phyloP scores from a whole-genome alignment of 306 rosid genomes.

The apple (Malus domestica) region DNA sequence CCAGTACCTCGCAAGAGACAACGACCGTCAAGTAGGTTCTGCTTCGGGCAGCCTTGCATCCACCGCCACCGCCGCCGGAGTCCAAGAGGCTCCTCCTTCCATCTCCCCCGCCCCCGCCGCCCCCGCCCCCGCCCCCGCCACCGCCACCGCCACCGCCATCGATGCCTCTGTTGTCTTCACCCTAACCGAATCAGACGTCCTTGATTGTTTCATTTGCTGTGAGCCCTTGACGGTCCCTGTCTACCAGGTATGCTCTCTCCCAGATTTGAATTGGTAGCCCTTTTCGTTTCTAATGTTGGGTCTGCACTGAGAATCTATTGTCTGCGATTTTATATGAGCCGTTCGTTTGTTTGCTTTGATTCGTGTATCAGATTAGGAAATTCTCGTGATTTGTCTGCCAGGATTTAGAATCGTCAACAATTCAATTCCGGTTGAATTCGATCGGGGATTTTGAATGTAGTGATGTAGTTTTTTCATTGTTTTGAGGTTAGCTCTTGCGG shows the following conservation, averaged over 20 bases:
- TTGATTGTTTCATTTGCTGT: conserved; percentile 74
- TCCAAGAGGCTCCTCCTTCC: background rate
- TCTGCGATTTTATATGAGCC: background rate
- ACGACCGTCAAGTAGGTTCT: background rate
- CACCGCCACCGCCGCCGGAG: background rate
- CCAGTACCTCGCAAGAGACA: background rate
- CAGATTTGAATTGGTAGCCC: background rate
- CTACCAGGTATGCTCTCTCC: conserved; percentile 48
- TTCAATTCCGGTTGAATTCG: background rate
- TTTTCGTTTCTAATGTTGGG: background rate
- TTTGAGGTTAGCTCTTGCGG: no score
- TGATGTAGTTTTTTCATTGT: background rate
- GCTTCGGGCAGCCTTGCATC: background rate
- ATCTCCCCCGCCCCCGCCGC: background rate
- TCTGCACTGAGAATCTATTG: background rate
- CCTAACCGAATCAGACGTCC: conserved; percentile 65
- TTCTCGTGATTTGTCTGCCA: background rate
- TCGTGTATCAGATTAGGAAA: background rate
- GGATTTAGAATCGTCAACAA: background rate
- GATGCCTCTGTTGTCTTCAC: conserved; percentile 24
- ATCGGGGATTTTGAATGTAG: background rate
- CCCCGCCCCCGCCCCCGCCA: background rate
- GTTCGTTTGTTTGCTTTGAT: background rate
- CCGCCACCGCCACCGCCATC: background rate
- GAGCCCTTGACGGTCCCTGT: conserved; percentile 57